phyloP scores from a whole-genome alignment of 2,329 filamentous ascomycete species.

The Metarhizium guizhouense region DNA sequence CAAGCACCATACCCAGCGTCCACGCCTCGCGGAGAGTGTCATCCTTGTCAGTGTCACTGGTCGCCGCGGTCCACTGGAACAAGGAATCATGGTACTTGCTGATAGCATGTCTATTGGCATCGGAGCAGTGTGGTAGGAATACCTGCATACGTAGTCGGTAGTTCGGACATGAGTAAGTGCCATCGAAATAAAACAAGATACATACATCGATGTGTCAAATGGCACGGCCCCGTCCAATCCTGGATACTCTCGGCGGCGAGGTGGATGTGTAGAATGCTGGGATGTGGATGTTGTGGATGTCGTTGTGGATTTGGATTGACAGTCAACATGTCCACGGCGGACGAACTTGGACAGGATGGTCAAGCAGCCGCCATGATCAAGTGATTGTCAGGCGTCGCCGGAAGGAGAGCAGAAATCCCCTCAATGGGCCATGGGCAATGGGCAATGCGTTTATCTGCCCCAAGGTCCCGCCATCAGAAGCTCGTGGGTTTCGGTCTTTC shows the following conservation, averaged over 20 bases:
- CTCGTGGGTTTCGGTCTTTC: too few species aligned
- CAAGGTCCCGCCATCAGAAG: background rate
- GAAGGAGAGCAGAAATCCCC: background rate
- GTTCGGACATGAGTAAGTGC: background rate
- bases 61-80: background rate
- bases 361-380: background rate
- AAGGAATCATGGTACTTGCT: background rate
- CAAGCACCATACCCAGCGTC: background rate
- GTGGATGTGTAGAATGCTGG: background rate
- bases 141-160: background rate
- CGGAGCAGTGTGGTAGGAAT: slow-evolving; percentile 3
- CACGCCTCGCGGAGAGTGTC: background rate
- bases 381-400: background rate
- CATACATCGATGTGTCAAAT: background rate
- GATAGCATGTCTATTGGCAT: background rate
- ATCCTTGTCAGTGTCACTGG: background rate
- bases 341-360: background rate
- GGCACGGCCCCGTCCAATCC: background rate
- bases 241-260: background rate
- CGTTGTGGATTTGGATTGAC: background rate
- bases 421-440: background rate
- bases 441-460: too few species aligned
- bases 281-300: background rate
- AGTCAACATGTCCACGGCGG: background rate
- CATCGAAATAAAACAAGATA: background rate